Base-by-base conservation (phyloP, 306 rosid species). In the Quercus dentata region DNA sequence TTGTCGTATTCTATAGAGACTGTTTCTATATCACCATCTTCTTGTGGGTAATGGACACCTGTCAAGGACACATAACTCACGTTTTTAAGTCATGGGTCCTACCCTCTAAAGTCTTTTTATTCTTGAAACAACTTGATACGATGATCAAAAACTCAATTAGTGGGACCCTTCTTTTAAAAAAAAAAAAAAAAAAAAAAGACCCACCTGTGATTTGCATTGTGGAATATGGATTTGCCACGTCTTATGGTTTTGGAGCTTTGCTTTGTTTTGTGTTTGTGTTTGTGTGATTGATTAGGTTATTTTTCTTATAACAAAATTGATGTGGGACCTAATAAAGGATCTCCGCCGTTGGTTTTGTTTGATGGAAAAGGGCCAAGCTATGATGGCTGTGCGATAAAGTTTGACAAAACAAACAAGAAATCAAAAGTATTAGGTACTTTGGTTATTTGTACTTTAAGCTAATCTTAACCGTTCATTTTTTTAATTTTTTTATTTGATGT, bases 1-100 rank as follows among this genome's bases (percentile, higher is more conserved):
- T 90, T 92, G 96, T 92, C 94, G 97, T 88, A 90, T 88, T 82
- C 10, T 30, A 9, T 35, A 75, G 83, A 79, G 82, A 76, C 72
- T 79, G 74, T 75, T 76, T 81, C 76, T 28, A 61, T 71, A 75
- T 73, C 56, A 41, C 71, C 12, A 41, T 41, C 46, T 41, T 41
- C 46, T 73, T 31, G 75, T 76, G 87, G 80, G 76, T 61, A 35
- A 65, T 62, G 44, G 74, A 75, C 93, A 89, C 86, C 84, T 83
- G 93, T 80, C 86, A 38, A 69, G 27, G 23, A 79, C 14, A 69
- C 1, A 74, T 56, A 69, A 51, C 74, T 73, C 71, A 56, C 73
- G 80, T 70, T 82, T 51, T 10, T 41, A 3, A 4, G 1, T 49
- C 10, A n/a, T 75, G 89, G 87, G 90, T 38, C 92, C 90, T 80